Base-by-base conservation (phyloP, 257 asterid genomes). In the Primulina huaijiensis region DNA sequence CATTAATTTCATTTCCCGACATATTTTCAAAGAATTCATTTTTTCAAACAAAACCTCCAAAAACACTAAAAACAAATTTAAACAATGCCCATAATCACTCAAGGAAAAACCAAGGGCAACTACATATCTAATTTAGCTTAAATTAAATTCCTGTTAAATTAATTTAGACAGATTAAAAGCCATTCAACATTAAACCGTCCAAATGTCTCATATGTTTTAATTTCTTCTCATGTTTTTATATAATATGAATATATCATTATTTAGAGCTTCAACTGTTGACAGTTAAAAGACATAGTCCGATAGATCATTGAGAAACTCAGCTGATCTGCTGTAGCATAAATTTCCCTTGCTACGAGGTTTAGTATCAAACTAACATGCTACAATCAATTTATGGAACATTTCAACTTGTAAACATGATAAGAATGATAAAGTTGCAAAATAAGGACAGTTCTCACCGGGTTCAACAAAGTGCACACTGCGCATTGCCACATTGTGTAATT, bases 391-490 rank as follows among this genome's bases (percentile, higher is more conserved):
- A 12, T 40, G 46, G 68, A 55, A 69, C 38, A 69, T 68, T 53
- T 20, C 60, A 2, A 30, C 34, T 55, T 40, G 70, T 14, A 34
- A 33, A 35, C 30, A 21, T 69, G 55, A 17, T 17, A 55, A 61
- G 72, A 70, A 56, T 34, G 66, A 37, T 61, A 25, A 25, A 14
- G 70, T 29, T 70, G 17, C 12, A 34, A 62, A 62, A 61, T 35
- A 29, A 3, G 64, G 38, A 57, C 37, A 60, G 56, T 17, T 69
- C 52, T 46, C 62, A 90, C 98, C 11, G 90, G 87, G 70, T 93
- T 93, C 80, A 93, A 75, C 82, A 93, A 80, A 58, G 99, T 90
- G 95, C 99, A 90, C 61, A 77, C 64, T 30, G 73, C 57, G 69
- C 99, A 90, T 70, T 83, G 85, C 99, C 97, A 89, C 68, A 77